A percentile compares a stretch with the other conserved stretches of the same genome.
These are phyloP conservation scores for Volvariella volvacea DNA, from an alignment of 1,284 basidiomycete species.

Conservation along the genomic window DNA sequence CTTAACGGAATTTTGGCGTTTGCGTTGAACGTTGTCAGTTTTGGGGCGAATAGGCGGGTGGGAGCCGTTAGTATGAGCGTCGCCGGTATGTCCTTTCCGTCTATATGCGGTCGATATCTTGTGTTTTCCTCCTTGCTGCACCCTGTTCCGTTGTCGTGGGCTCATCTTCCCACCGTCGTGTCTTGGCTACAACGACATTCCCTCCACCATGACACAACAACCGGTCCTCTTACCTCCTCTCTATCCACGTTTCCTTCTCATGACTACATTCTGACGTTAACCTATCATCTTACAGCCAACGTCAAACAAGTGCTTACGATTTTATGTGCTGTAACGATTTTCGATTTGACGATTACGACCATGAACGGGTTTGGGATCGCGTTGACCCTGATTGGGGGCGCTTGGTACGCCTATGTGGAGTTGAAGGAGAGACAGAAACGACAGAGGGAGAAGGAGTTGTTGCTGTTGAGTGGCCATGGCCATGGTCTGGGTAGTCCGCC, in stretches of 20 bases:
- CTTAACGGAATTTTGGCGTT: slow-evolving; percentile 86
- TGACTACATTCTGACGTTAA: no score
- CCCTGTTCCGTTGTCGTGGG: no score
- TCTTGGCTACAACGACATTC: no score
- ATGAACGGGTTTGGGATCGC: slow-evolving; percentile 77
- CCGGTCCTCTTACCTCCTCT: no score
- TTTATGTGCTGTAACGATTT: slow-evolving; percentile 76
- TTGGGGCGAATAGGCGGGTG: slow-evolving; percentile 86
- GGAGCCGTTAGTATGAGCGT: slow-evolving; percentile 86
- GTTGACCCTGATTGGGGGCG: slow-evolving; percentile 80
- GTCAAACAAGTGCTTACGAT: slow-evolving; percentile 94
- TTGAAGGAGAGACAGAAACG: slow-evolving; percentile 39
- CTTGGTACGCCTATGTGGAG: slow-evolving; percentile 76
- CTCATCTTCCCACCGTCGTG: no score
- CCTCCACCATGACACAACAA: no score
- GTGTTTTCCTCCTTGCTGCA: neutral
- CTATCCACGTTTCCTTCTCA: no score
- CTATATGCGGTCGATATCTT: neutral
- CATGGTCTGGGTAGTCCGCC: no score
- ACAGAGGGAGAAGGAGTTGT: no score
- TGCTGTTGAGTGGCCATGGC: no score
- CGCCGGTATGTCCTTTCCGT: slow-evolving; percentile 48
- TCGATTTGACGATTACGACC: slow-evolving; percentile 73
- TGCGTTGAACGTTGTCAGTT: slow-evolving; percentile 85
- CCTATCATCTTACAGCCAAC: no score